Evolutionary conservation across 495 filamentous ascomycete genomes (phyloP), one percentile per base, ranked within the genome.

Genomic region (Penicillium dipodomyicola): DNA sequence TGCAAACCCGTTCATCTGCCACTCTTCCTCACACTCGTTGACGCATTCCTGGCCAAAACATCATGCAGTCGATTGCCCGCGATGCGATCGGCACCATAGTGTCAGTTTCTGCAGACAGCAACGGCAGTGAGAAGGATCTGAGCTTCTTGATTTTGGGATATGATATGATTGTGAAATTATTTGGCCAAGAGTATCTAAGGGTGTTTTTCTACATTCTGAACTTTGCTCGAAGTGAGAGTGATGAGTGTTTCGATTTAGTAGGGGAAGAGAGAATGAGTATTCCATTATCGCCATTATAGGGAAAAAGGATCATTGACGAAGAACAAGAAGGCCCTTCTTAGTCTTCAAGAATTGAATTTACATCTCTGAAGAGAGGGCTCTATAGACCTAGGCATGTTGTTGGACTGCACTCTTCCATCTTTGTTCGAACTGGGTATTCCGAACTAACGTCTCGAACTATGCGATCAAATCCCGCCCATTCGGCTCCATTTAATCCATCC

Each of bases 21-120:
- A 52, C 8, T 14, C 39, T 19, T 42, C 50, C 7, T 52, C 37
- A 12, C 50, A 52, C n/a, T 52, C 50, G 5, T 52, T 52, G 17
- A 52, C 50, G n/a, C 50, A 52, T 43, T 43, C 50, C 4, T 30
- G 23, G 37, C 50, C 50, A 1, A 20, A 42, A 19, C 50, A 52
- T 42, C 50, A 33, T 40, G 9, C 50, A 1, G 50, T 43, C 17
- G 39, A 52, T 27, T 52, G 50, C 30, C 17, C 25, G 6, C 35
- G 50, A 19, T 52, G 50, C 20, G 9, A 42, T 29, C 35, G 23
- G 4, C 37, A 43, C 19, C 39, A 52, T 9, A 9, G 50, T 8
- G 17, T 27, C 9, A 42, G n/a, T 29, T 20, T 42, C 25, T 42
- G 39, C 25, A 39, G 23, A 10, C 35, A 43, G 29, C 9, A 32